phyloP scores from a whole-genome alignment of 176 grass and related monocot genomes.

The Tillandsia fasciculata region DNA sequence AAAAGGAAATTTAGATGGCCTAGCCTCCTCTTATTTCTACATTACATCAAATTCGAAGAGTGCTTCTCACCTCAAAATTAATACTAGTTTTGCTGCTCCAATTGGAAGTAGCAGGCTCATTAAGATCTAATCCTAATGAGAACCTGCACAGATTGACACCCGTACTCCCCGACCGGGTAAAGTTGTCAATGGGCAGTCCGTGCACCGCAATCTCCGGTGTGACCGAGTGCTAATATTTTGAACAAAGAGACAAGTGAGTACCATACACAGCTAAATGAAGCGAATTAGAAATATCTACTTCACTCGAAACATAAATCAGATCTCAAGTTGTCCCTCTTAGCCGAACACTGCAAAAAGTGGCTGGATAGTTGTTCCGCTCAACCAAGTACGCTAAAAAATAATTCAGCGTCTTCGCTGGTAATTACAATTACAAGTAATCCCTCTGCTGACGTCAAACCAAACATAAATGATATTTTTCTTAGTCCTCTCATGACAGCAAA shows the following conservation, averaged over 20 bases:
- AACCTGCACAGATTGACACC: constrained; percentile 75
- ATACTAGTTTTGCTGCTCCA: constrained; percentile 82
- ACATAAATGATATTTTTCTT: too few relatives aligned
- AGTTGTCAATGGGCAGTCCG: constrained; percentile 77
- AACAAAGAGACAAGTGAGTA: constrained; percentile 27
- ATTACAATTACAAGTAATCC: not conserved
- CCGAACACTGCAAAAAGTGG: too few relatives aligned
- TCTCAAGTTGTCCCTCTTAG: too few relatives aligned
- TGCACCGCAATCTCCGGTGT: constrained; percentile 88
- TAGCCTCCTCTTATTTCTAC: too few relatives aligned
- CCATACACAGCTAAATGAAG: not conserved
- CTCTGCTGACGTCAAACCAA: not conserved
- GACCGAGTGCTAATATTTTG: constrained; percentile 68
- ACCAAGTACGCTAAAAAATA: too few relatives aligned
- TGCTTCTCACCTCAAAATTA: constrained; percentile 65
- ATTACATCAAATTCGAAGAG: not conserved
- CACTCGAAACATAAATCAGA: not conserved
- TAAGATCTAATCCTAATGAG: constrained; percentile 73
- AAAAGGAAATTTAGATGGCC: not conserved
- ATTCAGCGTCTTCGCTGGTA: too few relatives aligned
- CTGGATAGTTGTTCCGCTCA: too few relatives aligned
- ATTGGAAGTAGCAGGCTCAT: constrained; percentile 83
- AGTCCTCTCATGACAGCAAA: too few relatives aligned
- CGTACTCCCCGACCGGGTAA: constrained; percentile 65
- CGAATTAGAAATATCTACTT: too few relatives aligned